Evolutionary conservation across 1,284 basidiomycete species (phyloP), one percentile per base, ranked within the genome.

Genomic region (Ganoderma boninense): DNA sequence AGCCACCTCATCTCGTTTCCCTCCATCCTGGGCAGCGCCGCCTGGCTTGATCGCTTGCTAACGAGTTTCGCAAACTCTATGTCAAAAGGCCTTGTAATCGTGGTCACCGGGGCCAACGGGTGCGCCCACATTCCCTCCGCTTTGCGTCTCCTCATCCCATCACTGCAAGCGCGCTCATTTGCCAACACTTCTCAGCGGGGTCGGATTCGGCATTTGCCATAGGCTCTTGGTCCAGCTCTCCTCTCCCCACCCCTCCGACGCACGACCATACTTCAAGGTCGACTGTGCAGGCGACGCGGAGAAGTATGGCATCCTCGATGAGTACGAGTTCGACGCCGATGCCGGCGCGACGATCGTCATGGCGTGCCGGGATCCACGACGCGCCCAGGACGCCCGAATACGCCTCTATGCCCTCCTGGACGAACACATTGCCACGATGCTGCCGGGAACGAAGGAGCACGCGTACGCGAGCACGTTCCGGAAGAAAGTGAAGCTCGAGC

Each of bases 201-300:
- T 97, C 40, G 96, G 95, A 14, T 92, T 92, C 77, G 95, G 94
- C 1, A 92, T 95, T 63, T 96, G 95, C 82, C 89, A 93, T 70
- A 91, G 95, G 64, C 87, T 97, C 8, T 85, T 97, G 62, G 80
- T 85, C 72, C 92, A 95, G 77, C 85, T 97, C 26, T 89, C 89
- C 6, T 82, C 85, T 35, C 77, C 78, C 20, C 77, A 76, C 61
- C 89, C 87, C 1, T 79, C 84, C 20, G 90, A 92, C 76, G 84
- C 87, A 0, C 77, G 79, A 14, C 87, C 89, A 0, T 83, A 85
- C 71, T 82, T 81, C 69, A 69, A 76, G 42, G 77, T 69, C 77
- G 32, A 60, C 10, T 66, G 59, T 16, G 32, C 46, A 23, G 52
- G 35, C 35, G 62, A 18, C 29, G 52, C 35, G 20, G 44, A 38